Conservation (phyloP, 345 rosid genomes). For the Iberis pinnata region DNA sequence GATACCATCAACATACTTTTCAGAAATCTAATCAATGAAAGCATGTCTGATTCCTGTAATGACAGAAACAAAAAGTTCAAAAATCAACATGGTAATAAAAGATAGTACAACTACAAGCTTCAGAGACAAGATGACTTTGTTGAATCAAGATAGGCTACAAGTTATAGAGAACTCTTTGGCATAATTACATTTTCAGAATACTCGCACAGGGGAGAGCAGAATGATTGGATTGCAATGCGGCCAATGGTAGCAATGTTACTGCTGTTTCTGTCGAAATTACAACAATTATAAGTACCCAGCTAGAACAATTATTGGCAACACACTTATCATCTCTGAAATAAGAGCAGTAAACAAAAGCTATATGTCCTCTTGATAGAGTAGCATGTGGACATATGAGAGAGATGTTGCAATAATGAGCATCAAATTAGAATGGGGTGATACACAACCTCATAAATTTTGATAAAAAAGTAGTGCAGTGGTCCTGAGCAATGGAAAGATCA, state of each 20-base stretch:
- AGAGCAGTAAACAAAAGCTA: too few species aligned
- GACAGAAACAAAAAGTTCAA: too few species aligned
- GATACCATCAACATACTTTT: conserved; percentile 69
- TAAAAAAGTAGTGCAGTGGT: conserved; percentile 56
- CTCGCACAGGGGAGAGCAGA: conserved; percentile 81
- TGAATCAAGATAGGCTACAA: conserved; percentile 4
- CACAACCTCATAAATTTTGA: too few species aligned
- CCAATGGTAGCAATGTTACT: conserved; percentile 41
- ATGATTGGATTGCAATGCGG: conserved; percentile 81
- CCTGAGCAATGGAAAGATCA: conserved; percentile 44
- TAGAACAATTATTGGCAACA: conserved; percentile 1
- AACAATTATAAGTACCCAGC: neutral
- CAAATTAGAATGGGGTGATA: too few species aligned
- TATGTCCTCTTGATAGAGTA: too few species aligned
- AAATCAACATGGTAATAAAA: too few species aligned
- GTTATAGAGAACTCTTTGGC: conserved; percentile 18
- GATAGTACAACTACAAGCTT: too few species aligned
- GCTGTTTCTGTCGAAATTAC: conserved; percentile 46
- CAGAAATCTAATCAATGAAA: conserved; percentile 68
- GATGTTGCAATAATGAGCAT: too few species aligned
- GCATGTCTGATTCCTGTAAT: conserved; percentile 77
- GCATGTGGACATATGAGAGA: too few species aligned
- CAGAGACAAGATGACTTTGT: too few species aligned
- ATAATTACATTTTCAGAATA: conserved; percentile 63
- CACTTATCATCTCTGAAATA: too few species aligned